A percentile compares a stretch with the other conserved stretches of the same genome.
These are phyloP conservation scores for Hymenoscyphus linearis DNA, from an alignment of 2,329 filamentous ascomycete species.

Conservation along the genomic window DNA sequence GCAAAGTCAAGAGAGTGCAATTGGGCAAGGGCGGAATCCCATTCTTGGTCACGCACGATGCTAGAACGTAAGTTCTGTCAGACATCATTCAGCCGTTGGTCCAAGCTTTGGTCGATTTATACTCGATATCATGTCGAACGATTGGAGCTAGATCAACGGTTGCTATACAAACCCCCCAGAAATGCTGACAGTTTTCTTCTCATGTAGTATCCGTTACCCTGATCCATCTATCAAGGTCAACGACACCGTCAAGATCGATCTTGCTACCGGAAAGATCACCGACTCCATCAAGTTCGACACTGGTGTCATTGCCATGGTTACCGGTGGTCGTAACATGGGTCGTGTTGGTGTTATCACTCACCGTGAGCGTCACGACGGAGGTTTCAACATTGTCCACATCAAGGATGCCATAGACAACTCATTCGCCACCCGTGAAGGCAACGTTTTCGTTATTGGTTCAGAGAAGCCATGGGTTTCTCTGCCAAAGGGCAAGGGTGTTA, in stretches of 20 bases:
- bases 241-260: conserved; percentile 99
- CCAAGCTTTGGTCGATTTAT: conserved; percentile 83
- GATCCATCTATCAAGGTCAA: conserved; percentile 99
- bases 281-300: conserved; percentile 99
- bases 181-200: conserved; percentile 30
- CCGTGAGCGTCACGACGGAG: conserved; percentile 99
- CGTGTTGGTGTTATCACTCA: conserved; percentile 99
- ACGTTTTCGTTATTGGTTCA: conserved; percentile 98
- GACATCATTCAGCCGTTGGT: conserved; percentile 99
- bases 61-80: conserved; percentile 98
- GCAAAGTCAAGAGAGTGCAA: conserved; percentile 99
- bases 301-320: conserved; percentile 96
- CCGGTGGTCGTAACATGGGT: conserved; percentile 99
- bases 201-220: conserved; percentile 93
- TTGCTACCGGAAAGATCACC: conserved; percentile 92
- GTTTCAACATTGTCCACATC: conserved; percentile 99
- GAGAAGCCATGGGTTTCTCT: conserved; percentile 99
- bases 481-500: conserved; percentile 99
- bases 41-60: conserved; percentile 99
- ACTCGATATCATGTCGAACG: conserved; percentile 12
- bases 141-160: conserved; percentile 33
- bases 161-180: conserved; percentile 27
- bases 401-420: conserved; percentile 99
- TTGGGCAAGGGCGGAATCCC: conserved; percentile 99
- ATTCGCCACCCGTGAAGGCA: conserved; percentile 98